Conservation (phyloP, 495 filamentous ascomycete genomes). For the Penicillium silybi region DNA sequence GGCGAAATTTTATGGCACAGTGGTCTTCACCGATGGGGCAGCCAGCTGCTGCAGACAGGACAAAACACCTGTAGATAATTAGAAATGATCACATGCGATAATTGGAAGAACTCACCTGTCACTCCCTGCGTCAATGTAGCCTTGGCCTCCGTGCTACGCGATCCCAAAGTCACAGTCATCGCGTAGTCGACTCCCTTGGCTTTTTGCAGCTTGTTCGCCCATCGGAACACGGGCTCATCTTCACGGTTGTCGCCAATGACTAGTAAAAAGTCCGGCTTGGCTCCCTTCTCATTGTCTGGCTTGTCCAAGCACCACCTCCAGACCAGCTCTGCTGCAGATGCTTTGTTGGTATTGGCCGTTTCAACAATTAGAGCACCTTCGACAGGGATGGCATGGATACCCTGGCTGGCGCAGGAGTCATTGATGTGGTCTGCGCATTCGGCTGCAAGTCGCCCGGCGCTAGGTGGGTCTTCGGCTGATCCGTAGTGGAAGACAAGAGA, state of each 20-base stretch:
- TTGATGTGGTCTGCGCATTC: constrained; percentile 93
- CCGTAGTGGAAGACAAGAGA: constrained; percentile 85
- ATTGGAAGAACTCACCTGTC: constrained; percentile 53
- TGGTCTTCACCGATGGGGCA: constrained; percentile 1
- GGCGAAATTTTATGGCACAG: constrained; percentile 1
- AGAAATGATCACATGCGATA: neutral
- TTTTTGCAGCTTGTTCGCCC: constrained; percentile 72
- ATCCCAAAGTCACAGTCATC: constrained; percentile 78
- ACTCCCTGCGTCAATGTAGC: constrained; percentile 85
- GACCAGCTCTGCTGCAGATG: constrained; percentile 66
- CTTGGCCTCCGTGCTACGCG: constrained; percentile 79
- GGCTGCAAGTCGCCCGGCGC: constrained; percentile 70
- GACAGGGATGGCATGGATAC: constrained; percentile 78
- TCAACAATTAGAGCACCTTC: constrained; percentile 77
- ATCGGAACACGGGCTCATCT: constrained; percentile 87
- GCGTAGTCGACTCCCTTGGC: constrained; percentile 58
- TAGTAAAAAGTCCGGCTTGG: constrained; percentile 71
- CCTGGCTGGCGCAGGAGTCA: constrained; percentile 76
- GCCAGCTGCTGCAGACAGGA: constrained; percentile 32
- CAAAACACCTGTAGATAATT: constrained; percentile 25
- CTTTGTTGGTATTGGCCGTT: constrained; percentile 75
- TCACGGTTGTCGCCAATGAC: constrained; percentile 86
- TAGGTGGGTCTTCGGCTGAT: constrained; percentile 67
- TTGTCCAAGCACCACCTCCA: constrained; percentile 54
- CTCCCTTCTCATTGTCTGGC: constrained; percentile 26